A percentile compares a stretch with the other conserved stretches of the same genome.
phyloP scores from a whole-genome alignment of 768 basidiomycete species.

The Termitomyces sp. region DNA sequence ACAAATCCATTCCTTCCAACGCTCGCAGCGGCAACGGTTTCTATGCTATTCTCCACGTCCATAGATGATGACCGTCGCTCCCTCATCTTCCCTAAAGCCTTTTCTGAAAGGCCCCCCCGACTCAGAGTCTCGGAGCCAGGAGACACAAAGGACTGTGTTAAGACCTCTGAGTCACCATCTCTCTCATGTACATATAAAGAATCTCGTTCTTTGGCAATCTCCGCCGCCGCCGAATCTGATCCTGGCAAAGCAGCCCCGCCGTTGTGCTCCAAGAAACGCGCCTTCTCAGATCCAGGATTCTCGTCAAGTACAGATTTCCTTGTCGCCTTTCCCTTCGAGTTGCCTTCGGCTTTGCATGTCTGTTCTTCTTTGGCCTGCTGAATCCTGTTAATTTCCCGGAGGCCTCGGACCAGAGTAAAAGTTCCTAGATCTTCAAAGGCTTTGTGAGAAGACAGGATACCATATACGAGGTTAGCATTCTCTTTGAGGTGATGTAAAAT shows the following conservation, averaged over 20 bases:
- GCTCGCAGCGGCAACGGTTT: conserved; percentile 60
- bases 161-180: conserved; percentile 25
- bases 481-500: conserved; percentile 73
- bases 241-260: conserved; percentile 22
- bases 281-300: conserved; percentile 58
- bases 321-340: conserved; percentile 32
- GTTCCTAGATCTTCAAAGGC: conserved; percentile 88
- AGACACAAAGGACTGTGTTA: conserved; percentile 35
- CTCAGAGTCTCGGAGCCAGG: conserved; percentile 36
- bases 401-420: conserved; percentile 81
- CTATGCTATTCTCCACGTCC: conserved; percentile 47
- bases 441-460: conserved; percentile 78
- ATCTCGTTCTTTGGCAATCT: conserved; percentile 10
- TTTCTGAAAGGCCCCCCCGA: conserved; percentile 60
- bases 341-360: conserved; percentile 30
- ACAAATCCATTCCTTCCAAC: conserved; percentile 90
- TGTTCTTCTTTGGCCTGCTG: conserved; percentile 73
- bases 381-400: conserved; percentile 76
- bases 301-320: conserved; percentile 28
- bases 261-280: conserved; percentile 56
- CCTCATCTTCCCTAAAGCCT: conserved; percentile 88
- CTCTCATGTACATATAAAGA: conserved; percentile 13
- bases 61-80: conserved; percentile 59
- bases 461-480: conserved; percentile 87
- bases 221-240: conserved; percentile 17